Base-by-base conservation (phyloP, 2,329 filamentous ascomycete species). In the Alternaria brassicicola region DNA sequence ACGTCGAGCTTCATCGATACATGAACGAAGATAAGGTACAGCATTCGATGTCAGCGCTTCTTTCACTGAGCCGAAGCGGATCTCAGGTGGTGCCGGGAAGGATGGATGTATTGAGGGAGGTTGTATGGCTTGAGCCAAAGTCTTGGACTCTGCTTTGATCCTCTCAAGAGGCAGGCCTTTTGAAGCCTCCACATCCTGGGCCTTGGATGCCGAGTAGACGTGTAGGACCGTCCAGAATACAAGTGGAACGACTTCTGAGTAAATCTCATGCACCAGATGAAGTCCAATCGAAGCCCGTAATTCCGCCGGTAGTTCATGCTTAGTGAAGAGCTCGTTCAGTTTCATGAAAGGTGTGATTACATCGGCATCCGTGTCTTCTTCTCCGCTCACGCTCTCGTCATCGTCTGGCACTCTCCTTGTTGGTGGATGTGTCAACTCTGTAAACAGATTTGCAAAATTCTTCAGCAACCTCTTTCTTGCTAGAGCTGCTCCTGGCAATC, bases 61-160 rank as follows among this genome's bases (percentile, higher is more conserved):
- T 23, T 54, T 48, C 7, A 59, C 49, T 6, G 66, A 63, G 6
- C 52, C 39, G 46, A 72, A 75, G 3, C 64, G 59, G 42, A 76
- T 72, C 35, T 68, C 69, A 12, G 74, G 73, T 15, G 75, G 75
- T 31, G 74, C 68, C 8, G 74, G 74, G 52, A 76, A 76, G 1
- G 69, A 65, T 1, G 75, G 73, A 39, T 77, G 74, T 36, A 77
- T 73, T 10, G 73, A 73, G 3, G 74, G 72, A 28, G 73, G 75
- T 49, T 77, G 75, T 10, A 66, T 55, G 10, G 71, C 74, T 61
- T 71, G 59, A 10, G 69, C 74, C 69, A 70, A 76, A 3, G 36
- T 15, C 33, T 64, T 68, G 0, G 72, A 76, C 46, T 77, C 74
- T 41, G 61, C 49, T 31, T 67, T 66, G 19, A 77, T 70, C 25